Conservation (phyloP, 1,139 yeast species). For the Yamadazyma siamensis region DNA sequence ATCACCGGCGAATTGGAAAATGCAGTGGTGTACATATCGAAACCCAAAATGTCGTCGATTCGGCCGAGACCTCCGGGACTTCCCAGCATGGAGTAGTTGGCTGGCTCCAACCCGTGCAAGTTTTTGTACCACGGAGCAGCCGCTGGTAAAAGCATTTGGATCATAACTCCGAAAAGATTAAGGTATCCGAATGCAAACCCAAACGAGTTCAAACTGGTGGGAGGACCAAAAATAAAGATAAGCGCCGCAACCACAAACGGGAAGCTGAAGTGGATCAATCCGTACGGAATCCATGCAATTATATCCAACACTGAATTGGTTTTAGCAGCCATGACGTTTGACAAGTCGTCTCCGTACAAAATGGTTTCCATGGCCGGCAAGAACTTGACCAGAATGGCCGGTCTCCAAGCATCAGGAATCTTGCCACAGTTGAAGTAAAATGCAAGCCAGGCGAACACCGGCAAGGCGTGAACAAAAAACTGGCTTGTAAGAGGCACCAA, state of each 20-base stretch:
- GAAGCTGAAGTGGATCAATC: slow-evolving; percentile 81
- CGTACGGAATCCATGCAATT: slow-evolving; percentile 95
- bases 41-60: slow-evolving; percentile 75
- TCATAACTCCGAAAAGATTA: slow-evolving; percentile 80
- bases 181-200: slow-evolving; percentile 98
- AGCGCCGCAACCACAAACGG: slow-evolving; percentile 86
- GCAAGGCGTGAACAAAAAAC: slow-evolving; percentile 81
- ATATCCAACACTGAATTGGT: slow-evolving; percentile 70
- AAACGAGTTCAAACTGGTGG: slow-evolving; percentile 79
- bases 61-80: slow-evolving; percentile 96
- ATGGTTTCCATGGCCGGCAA: slow-evolving; percentile 94
- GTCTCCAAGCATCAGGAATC: slow-evolving; percentile 76
- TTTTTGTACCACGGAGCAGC: slow-evolving; percentile 99
- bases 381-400: slow-evolving; percentile 85
- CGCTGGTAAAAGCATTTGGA: slow-evolving; percentile 83
- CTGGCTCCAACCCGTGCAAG: slow-evolving; percentile 82
- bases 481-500: slow-evolving; percentile 77
- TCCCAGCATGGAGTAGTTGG: slow-evolving; percentile 88
- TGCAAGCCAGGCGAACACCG: slow-evolving; percentile 85
- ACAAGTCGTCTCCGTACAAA: slow-evolving; percentile 87
- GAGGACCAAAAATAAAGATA: slow-evolving; percentile 87
- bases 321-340: slow-evolving; percentile 78
- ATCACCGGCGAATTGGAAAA: slow-evolving; percentile 89
- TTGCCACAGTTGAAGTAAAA: slow-evolving; percentile 77
- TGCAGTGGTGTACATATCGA: slow-evolving; percentile 83